Conservation (phyloP, 2,329 filamentous ascomycete species). For the Colletotrichum orbiculare region DNA sequence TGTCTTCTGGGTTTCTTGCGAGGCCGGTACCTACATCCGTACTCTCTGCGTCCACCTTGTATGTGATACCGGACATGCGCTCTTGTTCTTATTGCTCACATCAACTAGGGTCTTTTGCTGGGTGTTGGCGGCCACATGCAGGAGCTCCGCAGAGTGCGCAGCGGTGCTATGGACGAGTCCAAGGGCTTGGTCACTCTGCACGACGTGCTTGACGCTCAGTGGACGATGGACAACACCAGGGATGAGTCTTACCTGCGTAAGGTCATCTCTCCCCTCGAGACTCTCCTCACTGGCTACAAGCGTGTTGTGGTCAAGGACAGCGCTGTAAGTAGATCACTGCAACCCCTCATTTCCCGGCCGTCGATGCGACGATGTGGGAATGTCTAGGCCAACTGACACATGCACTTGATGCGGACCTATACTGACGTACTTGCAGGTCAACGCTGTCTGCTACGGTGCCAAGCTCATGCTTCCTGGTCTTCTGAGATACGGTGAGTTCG, state of each 20-base stretch:
- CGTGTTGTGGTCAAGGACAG: conserved; percentile 97
- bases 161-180: conserved; percentile 93
- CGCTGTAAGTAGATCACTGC: conserved; percentile 52
- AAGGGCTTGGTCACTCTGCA: conserved; percentile 92
- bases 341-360: conserved; percentile 17
- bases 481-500: conserved; percentile 81
- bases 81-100: conserved; percentile 23
- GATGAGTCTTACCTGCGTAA: conserved; percentile 92
- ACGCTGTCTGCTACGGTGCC: conserved; percentile 97
- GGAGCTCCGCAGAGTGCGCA: conserved; percentile 92
- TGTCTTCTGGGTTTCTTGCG: conserved; percentile 99
- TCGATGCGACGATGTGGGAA: conserved; percentile 24
- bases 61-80: conserved; percentile 45
- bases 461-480: conserved; percentile 99
- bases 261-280: conserved; percentile 94
- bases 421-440: conserved; percentile 63
- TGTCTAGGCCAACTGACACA: conserved; percentile 12
- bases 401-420: conserved; percentile 2
- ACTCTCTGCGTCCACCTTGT: conserved; percentile 92
- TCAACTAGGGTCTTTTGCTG: conserved; percentile 65
- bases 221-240: conserved; percentile 89
- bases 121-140: conserved; percentile 98
- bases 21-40: conserved; percentile 98
- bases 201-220: conserved; percentile 95
- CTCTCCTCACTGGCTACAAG: conserved; percentile 92